phyloP scores from a whole-genome alignment of 1,284 basidiomycete species.

The Phylloboletellus chloephorus region DNA sequence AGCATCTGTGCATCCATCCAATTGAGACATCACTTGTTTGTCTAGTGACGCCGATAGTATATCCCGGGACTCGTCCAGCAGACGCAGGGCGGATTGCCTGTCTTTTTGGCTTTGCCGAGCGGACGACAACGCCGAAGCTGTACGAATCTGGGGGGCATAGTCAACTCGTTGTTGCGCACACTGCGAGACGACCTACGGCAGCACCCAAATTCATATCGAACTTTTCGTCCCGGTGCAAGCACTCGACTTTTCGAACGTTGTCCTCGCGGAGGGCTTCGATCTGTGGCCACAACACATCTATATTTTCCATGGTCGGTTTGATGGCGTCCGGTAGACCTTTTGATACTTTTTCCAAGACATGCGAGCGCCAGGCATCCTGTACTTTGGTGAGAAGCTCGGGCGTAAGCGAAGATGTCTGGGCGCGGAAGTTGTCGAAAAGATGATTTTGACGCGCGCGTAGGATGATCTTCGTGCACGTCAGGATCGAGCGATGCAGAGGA shows the following conservation, averaged over 20 bases:
- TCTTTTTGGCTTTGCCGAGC: slow-evolving; percentile 41
- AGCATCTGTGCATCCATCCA: slow-evolving; percentile 5
- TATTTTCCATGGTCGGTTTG: slow-evolving; percentile 42
- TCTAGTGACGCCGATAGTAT: slow-evolving; percentile 73
- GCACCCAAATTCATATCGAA: slow-evolving; percentile 82
- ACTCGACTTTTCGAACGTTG: slow-evolving; percentile 64
- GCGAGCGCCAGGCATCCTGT: slow-evolving; percentile 58
- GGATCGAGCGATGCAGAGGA: slow-evolving; percentile 7
- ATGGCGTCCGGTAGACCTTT: slow-evolving; percentile 51
- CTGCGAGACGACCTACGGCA: slow-evolving; percentile 47
- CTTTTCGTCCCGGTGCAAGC: slow-evolving; percentile 79
- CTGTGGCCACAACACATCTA: slow-evolving; percentile 50
- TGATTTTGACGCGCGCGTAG: slow-evolving; percentile 82
- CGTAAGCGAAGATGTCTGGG: slow-evolving; percentile 52
- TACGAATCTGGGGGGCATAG: slow-evolving; percentile 41
- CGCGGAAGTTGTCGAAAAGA: slow-evolving; percentile 64
- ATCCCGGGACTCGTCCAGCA: slow-evolving; percentile 74
- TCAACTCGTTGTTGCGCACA: slow-evolving; percentile 16
- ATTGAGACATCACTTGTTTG: slow-evolving; percentile 48
- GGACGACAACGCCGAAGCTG: slow-evolving; percentile 45
- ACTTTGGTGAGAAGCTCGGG: slow-evolving; percentile 57
- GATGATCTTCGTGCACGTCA: slow-evolving; percentile 65
- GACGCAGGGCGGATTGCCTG: slow-evolving; percentile 46
- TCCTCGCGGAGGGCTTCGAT: slow-evolving; percentile 45
- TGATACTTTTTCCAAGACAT: slow-evolving; percentile 56